phyloP scores from a whole-genome alignment of 2,329 filamentous ascomycete species.

The Aphanocladium album region DNA sequence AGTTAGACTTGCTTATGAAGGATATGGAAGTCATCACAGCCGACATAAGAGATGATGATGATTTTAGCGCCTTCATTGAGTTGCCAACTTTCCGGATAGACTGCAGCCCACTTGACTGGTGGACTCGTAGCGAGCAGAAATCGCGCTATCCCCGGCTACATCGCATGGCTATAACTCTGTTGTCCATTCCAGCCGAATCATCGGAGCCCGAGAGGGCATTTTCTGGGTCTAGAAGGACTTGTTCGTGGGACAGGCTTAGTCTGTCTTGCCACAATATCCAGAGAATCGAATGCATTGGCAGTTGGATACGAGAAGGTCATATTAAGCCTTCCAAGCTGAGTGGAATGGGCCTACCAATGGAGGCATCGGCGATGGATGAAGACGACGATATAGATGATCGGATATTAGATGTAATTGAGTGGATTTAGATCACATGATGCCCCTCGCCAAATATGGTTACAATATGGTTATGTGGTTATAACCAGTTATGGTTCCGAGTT shows the following conservation, averaged over 20 bases:
- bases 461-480: neutral
- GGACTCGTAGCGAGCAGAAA: neutral
- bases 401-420: neutral
- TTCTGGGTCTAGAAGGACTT: constrained; percentile 5
- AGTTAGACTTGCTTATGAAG: neutral
- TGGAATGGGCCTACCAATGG: constrained; percentile 3
- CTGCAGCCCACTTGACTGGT: constrained; percentile 2
- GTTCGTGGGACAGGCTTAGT: constrained; percentile 3
- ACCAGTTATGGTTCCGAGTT: neutral
- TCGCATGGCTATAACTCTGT: neutral
- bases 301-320: neutral
- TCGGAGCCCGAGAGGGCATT: neutral
- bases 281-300: constrained; percentile 1
- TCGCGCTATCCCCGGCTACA: neutral
- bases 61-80: neutral
- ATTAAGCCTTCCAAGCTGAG: neutral
- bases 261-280: constrained; percentile 1
- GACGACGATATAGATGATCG: constrained; percentile 1
- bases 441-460: neutral
- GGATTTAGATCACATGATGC: neutral
- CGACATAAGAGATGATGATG: neutral
- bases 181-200: constrained; percentile 4
- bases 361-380: constrained; percentile 1
- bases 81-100: neutral
- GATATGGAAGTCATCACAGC: neutral